These are phyloP conservation scores for Mycosphaerelloides madeirae DNA, from an alignment of 2,329 filamentous ascomycete genomes.

Conservation along the genomic window DNA sequence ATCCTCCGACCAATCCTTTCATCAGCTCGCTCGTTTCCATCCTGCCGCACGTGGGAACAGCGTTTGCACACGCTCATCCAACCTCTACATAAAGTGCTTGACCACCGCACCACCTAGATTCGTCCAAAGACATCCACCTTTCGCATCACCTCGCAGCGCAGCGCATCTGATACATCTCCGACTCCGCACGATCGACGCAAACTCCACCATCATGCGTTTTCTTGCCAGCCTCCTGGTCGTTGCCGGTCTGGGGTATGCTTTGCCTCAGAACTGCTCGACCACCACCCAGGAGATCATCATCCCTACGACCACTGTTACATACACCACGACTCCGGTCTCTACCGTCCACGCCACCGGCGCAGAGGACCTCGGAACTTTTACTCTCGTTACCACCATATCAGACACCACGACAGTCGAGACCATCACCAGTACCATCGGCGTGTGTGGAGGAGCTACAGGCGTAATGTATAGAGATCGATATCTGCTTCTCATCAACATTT, in stretches of 20 bases:
- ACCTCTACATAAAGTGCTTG: slow-evolving; percentile 6
- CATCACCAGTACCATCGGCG: slow-evolving; percentile 22
- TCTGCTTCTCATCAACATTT: neutral
- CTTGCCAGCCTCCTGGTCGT: slow-evolving; percentile 20
- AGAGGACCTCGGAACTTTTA: slow-evolving; percentile 27
- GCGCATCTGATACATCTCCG: slow-evolving; percentile 1
- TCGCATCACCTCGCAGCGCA: neutral
- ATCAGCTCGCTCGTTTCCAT: too few relatives aligned
- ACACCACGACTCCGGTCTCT: slow-evolving; percentile 23
- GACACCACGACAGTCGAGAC: slow-evolving; percentile 28
- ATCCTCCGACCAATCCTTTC: too few relatives aligned
- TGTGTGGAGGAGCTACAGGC: slow-evolving; percentile 21
- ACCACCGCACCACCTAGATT: neutral
- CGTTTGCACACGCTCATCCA: too few relatives aligned
- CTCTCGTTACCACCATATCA: slow-evolving; percentile 21
- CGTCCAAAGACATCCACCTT: neutral
- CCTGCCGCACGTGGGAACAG: too few relatives aligned
- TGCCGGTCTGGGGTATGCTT: slow-evolving; percentile 20
- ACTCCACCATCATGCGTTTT: slow-evolving; percentile 19
- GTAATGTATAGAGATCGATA: slow-evolving; percentile 19
- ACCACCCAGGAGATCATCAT: slow-evolving; percentile 25
- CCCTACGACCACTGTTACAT: slow-evolving; percentile 30
- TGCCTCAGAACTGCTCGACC: slow-evolving; percentile 28
- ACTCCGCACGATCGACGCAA: neutral
- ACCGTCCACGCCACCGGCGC: slow-evolving; percentile 23